Conservation (phyloP, 495 filamentous ascomycete genomes). For the Tuber melanosporum region DNA sequence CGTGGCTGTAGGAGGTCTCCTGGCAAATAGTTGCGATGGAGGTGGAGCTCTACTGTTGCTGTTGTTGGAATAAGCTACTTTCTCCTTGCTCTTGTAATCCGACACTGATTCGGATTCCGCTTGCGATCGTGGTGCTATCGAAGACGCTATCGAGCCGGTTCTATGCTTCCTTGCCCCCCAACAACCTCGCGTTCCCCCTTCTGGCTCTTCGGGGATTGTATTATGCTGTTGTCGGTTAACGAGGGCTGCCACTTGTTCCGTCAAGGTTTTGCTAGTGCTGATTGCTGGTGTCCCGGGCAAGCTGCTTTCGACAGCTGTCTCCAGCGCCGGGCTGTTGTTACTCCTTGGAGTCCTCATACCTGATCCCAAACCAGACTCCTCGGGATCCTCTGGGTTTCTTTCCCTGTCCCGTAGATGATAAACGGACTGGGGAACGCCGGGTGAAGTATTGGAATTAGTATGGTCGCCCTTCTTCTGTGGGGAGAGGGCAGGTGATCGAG, state of each 20-base stretch:
- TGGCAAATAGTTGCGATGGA: slow-evolving; percentile 49
- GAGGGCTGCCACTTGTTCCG: slow-evolving; percentile 48
- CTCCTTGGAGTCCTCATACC: slow-evolving; percentile 64
- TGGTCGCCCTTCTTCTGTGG: slow-evolving; percentile 45
- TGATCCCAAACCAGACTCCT: slow-evolving; percentile 50
- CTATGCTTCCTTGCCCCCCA: slow-evolving; percentile 11
- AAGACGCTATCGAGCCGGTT: slow-evolving; percentile 34
- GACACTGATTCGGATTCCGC: slow-evolving; percentile 43
- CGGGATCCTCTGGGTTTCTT: slow-evolving; percentile 44
- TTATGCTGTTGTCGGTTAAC: slow-evolving; percentile 35
- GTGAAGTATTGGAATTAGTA: slow-evolving; percentile 48
- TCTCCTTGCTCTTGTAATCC: slow-evolving; percentile 40
- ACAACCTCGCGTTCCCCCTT: slow-evolving; percentile 26
- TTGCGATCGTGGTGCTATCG: slow-evolving; percentile 40
- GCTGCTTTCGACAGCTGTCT: slow-evolving; percentile 90
- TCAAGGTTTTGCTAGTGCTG: slow-evolving; percentile 48
- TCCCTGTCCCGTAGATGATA: slow-evolving; percentile 29
- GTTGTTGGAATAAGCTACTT: slow-evolving; percentile 27
- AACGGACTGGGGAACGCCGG: slow-evolving; percentile 47
- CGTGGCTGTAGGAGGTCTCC: slow-evolving; percentile 45
- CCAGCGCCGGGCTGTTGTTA: slow-evolving; percentile 63
- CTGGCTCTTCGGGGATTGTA: slow-evolving; percentile 33
- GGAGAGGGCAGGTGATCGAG: slow-evolving; percentile 36
- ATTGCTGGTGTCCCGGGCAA: slow-evolving; percentile 65
- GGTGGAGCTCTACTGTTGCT: slow-evolving; percentile 43